Percentiles rank a stretch among this genome's conserved stretches.
phyloP scores from a whole-genome alignment of 805 yeast species.

The Candida odintsovae region DNA sequence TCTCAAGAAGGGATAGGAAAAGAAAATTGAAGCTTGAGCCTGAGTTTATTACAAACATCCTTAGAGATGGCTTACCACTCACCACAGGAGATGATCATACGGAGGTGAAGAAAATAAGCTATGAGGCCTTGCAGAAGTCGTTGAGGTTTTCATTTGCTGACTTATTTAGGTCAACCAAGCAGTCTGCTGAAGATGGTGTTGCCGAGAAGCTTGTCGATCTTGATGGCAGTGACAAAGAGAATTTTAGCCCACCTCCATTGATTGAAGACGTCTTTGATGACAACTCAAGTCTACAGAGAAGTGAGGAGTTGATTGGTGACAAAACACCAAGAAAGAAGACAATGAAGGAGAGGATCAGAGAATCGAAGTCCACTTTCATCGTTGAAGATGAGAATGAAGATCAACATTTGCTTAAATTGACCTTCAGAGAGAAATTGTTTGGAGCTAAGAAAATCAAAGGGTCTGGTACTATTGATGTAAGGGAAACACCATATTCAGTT shows the following conservation, averaged over 20 bases:
- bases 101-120: neutral
- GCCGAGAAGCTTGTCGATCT: neutral
- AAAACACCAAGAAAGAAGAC: constrained; percentile 1
- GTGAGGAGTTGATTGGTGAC: neutral
- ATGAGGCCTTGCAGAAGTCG: neutral
- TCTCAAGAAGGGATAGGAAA: neutral
- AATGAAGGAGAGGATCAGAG: constrained; percentile 1
- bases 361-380: neutral
- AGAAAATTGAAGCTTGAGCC: neutral
- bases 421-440: constrained; percentile 9
- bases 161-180: neutral
- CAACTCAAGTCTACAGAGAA: constrained; percentile 7
- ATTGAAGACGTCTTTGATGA: neutral
- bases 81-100: neutral
- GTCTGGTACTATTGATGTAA: neutral
- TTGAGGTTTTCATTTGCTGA: neutral
- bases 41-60: neutral
- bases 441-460: neutral
- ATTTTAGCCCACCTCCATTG: neutral
- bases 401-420: neutral
- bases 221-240: neutral
- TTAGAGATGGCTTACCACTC: neutral
- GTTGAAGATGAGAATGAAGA: neutral
- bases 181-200: neutral
- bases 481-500: neutral